These are phyloP conservation scores for Fraxinus pennsylvanica DNA, from an alignment of 257 asterid genomes.

Conservation along the genomic window DNA sequence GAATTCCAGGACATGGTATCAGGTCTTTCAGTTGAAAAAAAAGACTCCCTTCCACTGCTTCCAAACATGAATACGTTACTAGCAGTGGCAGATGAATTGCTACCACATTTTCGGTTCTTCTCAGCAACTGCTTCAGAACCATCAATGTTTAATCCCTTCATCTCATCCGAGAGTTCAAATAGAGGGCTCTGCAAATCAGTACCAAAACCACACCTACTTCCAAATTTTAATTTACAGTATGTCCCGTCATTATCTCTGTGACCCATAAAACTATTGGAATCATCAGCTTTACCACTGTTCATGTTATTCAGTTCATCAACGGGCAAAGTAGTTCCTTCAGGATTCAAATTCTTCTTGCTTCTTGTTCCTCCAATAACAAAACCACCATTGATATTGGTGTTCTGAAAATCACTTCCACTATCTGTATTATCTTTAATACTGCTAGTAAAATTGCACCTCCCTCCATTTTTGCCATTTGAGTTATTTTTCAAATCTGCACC, in stretches of 20 bases:
- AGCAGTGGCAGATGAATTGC: conserved; percentile 24
- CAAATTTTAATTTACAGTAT: conserved; percentile 31
- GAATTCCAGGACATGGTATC: conserved; percentile 12
- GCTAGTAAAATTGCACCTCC: conserved; percentile 25
- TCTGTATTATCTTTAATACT: conserved; percentile 32
- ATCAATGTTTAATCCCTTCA: conserved; percentile 59
- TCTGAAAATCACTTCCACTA: conserved; percentile 35
- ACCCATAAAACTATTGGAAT: conserved; percentile 29
- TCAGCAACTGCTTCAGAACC: conserved; percentile 40
- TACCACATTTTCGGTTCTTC: conserved; percentile 27
- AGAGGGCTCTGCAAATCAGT: conserved; percentile 38
- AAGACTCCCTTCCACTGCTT: conserved; percentile 28
- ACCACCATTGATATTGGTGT: conserved; percentile 30
- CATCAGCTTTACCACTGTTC: conserved; percentile 32
- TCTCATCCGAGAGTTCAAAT: conserved; percentile 48
- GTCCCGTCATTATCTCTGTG: conserved; percentile 14
- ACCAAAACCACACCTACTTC: conserved; percentile 30
- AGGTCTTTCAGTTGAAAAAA: conserved; percentile 26
- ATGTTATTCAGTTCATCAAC: conserved; percentile 30
- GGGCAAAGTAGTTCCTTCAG: conserved; percentile 33
- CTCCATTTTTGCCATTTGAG: conserved; percentile 21
- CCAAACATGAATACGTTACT: conserved; percentile 47
- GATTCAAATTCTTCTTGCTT: conserved; percentile 30
- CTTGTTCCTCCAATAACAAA: conserved; percentile 44
- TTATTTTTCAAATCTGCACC: conserved; percentile 21